Base-by-base conservation (phyloP, 2,329 filamentous ascomycete species). In the Arthrocladium fulminans region DNA sequence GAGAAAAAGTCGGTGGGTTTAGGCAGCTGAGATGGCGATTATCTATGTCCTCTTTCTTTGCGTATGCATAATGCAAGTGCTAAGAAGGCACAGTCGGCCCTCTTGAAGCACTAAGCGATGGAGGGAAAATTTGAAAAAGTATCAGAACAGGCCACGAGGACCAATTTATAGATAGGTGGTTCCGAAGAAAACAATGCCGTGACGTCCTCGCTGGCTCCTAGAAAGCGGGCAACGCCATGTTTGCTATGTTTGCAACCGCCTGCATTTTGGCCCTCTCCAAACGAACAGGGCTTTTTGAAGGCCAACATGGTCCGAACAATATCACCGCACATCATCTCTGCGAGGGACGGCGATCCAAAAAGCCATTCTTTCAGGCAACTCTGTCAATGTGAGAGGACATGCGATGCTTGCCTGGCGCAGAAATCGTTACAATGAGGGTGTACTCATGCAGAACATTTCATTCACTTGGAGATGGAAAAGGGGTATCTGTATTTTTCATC, bases 131-230 rank as follows among this genome's bases (percentile, higher is more conserved):
- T 24, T 13, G 27, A 8, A 22, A 39, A 47, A 39, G 23, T 10
- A 19, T 19, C 24, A 30, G 34, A 19, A 47, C 34, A 29, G 44
- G 23, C 22, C 22, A 34, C 17, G 22, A 35, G 12, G 12, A 39
- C 10, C 32, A 23, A 47, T 39, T 47, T 47, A 47, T 47, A 47
- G 44, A 15, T 23, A 15, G 24, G 19, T 44, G 6, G 7, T 34
- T 10, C 13, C 29, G 23, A 45, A 45, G 29, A 37, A 45, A 35
- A 13, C n/a, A 45, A 45, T 27, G 5, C 22, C 39, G 39, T 25
- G 32, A 35, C 32, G 32, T 8, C 13, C 6, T 8, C 32, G 8
- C 19, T 23, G 19, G 39, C 39, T 15, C 15, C 24, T n/a, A 25
- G 20, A 25, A 41, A 41, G 39, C 39, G 39, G 39, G 39, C 39